Evolutionary conservation across 164 flowering plant species (phyloP).

Genomic region (Stephania cephalantha): DNA sequence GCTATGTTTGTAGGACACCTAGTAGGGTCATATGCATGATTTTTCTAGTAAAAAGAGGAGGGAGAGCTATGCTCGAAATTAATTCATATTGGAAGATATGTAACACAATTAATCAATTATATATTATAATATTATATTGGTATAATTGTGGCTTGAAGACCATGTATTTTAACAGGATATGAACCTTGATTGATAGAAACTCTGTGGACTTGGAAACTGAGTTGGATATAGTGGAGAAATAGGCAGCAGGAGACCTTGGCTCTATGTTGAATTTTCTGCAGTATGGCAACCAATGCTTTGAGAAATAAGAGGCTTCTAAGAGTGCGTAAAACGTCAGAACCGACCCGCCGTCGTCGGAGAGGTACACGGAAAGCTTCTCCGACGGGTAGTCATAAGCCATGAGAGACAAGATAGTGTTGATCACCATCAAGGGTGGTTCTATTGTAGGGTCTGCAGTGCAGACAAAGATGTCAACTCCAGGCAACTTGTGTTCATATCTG

Average conservation of each 20-base stretch:
- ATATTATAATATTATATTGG: no score
- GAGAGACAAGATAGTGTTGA: constrained; percentile 37
- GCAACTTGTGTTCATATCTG: constrained; percentile 24
- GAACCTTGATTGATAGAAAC: constrained; percentile 16
- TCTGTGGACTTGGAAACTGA: constrained; percentile 6
- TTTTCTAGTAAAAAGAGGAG: no score
- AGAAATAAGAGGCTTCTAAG: constrained; percentile 36
- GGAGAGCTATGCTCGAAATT: no score
- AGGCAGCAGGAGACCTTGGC: constrained; percentile 36
- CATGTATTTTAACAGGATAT: no score
- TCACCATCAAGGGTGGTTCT: constrained; percentile 43
- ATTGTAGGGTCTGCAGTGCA: constrained; percentile 43
- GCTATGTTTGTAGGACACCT: no score
- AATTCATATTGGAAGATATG: no score
- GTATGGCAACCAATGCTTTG: constrained; percentile 41
- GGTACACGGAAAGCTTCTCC: constrained; percentile 34
- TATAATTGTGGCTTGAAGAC: no score
- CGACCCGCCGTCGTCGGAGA: constrained; percentile 49
- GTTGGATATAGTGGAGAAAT: constrained; percentile 13
- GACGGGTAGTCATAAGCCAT: constrained; percentile 45
- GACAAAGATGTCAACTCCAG: constrained; percentile 37
- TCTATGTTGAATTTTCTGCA: constrained; percentile 33
- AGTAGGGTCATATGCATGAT: no score
- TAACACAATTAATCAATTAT: no score
- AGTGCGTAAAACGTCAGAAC: constrained; percentile 38